phyloP scores from a whole-genome alignment of 345 rosid species.

The Syzygium aqueum region DNA sequence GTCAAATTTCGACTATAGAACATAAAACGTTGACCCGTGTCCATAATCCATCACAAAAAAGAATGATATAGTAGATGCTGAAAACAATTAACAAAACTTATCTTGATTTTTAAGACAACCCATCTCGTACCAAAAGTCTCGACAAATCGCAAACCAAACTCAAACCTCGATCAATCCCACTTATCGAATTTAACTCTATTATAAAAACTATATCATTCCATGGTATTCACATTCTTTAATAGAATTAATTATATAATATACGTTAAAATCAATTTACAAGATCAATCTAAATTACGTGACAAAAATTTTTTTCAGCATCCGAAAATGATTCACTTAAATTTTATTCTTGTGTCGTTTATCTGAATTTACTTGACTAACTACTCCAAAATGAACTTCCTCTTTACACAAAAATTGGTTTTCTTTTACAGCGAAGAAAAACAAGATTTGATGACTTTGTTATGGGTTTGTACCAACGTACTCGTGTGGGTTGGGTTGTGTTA shows the following conservation, averaged over 20 bases:
- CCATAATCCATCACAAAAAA: background rate
- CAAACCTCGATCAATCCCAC: background rate
- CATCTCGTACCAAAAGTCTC: background rate
- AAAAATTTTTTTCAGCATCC: background rate
- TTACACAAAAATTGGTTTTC: background rate
- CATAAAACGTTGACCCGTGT: background rate
- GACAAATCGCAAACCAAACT: background rate
- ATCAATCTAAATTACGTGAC: background rate
- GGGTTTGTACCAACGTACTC: background rate
- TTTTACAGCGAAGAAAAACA: background rate
- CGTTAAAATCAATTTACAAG: background rate
- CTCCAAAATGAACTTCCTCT: background rate
- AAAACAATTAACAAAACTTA: background rate
- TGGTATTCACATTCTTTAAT: background rate
- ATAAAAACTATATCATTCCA: rapidly evolving
- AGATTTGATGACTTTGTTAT: background rate
- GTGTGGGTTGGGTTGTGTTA: background rate
- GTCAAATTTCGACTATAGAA: background rate
- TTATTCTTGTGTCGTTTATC: background rate
- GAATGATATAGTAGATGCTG: background rate
- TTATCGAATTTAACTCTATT: background rate
- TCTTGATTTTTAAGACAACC: background rate
- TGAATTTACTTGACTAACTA: background rate
- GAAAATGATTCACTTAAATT: background rate
- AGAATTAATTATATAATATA: background rate